A percentile compares a stretch with the other conserved stretches of the same genome.
Evolutionary conservation across 176 grass and related monocot species (phyloP).

Genomic region (Tillandsia leiboldiana): DNA sequence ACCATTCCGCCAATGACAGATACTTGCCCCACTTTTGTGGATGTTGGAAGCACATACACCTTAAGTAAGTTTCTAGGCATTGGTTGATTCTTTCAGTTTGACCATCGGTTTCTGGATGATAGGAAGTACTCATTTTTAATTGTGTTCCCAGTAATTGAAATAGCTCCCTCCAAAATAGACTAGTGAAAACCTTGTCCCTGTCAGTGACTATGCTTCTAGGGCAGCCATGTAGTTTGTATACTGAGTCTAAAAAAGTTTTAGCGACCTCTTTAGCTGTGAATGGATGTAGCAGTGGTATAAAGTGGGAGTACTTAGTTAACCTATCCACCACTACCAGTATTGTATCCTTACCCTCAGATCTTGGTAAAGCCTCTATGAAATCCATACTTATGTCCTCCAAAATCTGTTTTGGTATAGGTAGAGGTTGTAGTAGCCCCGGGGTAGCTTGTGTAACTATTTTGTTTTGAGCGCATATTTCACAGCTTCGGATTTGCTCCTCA

Average conservation of each 20-base stretch:
- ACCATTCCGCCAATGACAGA: too few species aligned
- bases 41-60: too few species aligned
- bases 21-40: too few species aligned
- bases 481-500: too few species aligned
- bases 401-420: background rate
- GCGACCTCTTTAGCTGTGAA: background rate
- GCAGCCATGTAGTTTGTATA: background rate
- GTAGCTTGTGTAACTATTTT: too few species aligned
- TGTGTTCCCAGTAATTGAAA: too few species aligned
- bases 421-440: background rate
- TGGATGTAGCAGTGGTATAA: background rate
- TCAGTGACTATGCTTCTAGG: background rate
- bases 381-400: background rate
- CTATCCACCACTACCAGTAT: background rate
- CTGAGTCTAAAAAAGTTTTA: background rate
- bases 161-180: too few species aligned
- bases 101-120: too few species aligned
- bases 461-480: background rate
- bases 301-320: conserved; percentile 4
- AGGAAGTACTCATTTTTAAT: too few species aligned
- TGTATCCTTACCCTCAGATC: background rate
- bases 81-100: too few species aligned
- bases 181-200: too few species aligned
- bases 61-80: too few species aligned
- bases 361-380: background rate